These are phyloP conservation scores for Diaporthe helianthi DNA, from an alignment of 2,329 filamentous ascomycete genomes.

Conservation along the genomic window DNA sequence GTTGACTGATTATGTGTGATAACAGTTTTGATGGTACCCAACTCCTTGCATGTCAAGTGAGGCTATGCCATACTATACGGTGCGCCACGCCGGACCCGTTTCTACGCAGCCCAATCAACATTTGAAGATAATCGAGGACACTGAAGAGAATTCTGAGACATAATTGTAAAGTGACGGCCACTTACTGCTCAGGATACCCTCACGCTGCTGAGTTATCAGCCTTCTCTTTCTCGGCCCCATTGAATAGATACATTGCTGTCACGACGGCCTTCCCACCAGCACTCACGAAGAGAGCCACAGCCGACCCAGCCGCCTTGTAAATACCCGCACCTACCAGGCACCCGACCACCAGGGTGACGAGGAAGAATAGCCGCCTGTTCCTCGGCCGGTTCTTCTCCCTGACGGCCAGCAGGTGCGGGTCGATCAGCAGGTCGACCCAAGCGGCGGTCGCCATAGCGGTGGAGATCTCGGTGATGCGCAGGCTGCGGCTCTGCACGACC, in stretches of 20 bases:
- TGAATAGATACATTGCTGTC: constrained; percentile 53
- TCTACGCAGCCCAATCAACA: background rate
- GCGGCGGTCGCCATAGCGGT: constrained; percentile 71
- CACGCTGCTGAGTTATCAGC: background rate
- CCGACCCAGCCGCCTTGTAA: constrained; percentile 51
- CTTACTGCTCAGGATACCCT: background rate
- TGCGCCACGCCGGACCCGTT: background rate
- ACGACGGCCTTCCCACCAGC: constrained; percentile 55
- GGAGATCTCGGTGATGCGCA: constrained; percentile 66
- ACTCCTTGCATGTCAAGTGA: background rate
- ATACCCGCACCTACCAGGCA: constrained; percentile 59
- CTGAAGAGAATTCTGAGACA: background rate
- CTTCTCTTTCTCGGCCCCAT: constrained; percentile 45
- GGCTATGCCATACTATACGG: background rate
- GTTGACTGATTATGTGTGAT: background rate
- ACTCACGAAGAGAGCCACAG: constrained; percentile 52
- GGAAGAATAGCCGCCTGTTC: constrained; percentile 58
- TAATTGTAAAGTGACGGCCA: background rate
- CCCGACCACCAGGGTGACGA: constrained; percentile 55
- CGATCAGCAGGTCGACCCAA: constrained; percentile 66
- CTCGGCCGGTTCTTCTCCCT: constrained; percentile 54
- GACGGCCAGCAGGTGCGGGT: constrained; percentile 54
- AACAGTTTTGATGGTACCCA: background rate
- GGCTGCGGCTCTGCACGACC: constrained; percentile 61
- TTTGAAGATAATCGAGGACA: background rate